phyloP scores from a whole-genome alignment of 257 asterid species.

The Solanum piurae region DNA sequence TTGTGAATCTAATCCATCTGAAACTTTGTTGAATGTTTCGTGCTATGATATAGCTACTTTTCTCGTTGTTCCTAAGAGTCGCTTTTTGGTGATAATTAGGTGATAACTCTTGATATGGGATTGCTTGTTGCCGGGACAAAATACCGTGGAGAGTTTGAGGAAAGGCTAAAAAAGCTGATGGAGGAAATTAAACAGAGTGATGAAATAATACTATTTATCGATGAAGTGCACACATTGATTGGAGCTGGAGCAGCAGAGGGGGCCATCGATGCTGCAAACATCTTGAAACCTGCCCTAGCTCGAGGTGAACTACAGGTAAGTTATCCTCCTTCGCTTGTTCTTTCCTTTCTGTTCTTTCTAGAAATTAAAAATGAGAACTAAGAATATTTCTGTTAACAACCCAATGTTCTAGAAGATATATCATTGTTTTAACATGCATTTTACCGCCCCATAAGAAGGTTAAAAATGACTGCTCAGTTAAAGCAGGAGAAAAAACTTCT shows the following conservation, averaged over 20 bases:
- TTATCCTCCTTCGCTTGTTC: not conserved
- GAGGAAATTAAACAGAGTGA: conserved; percentile 93
- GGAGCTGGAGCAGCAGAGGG: conserved; percentile 99
- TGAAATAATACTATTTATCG: conserved; percentile 85
- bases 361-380: not conserved
- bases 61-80: not conserved
- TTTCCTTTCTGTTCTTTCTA: not conserved
- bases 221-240: conserved; percentile 92
- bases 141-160: conserved; percentile 99
- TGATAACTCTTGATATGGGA: conserved; percentile 90
- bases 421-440: not conserved
- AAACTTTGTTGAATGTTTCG: not conserved
- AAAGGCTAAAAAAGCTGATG: conserved; percentile 85
- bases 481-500: not conserved
- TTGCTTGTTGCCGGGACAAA: conserved; percentile 96
- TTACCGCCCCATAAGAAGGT: not conserved
- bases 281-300: conserved; percentile 89
- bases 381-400: not conserved
- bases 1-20: not conserved
- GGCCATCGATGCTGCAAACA: conserved; percentile 95
- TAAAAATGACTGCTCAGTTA: not conserved
- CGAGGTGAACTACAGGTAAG: conserved; percentile 95
- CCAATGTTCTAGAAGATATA: not conserved
- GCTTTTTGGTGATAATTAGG: conserved; percentile 33
- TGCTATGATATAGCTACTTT: not conserved